These are phyloP conservation scores for Nematodospora anomalae DNA, from an alignment of 1,139 yeast species.

Conservation along the genomic window DNA sequence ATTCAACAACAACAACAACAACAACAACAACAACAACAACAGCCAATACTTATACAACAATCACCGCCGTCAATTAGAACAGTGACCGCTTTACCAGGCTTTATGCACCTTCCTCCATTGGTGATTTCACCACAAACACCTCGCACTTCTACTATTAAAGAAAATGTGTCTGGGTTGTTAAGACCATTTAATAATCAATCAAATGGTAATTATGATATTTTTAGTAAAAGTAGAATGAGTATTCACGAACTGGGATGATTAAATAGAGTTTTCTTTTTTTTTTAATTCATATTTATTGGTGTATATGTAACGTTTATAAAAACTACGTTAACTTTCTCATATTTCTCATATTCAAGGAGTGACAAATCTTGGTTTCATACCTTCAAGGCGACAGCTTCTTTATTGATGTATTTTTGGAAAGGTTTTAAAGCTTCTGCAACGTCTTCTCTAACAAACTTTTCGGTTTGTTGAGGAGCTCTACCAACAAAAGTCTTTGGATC, in stretches of 20 bases:
- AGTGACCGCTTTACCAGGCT: slow-evolving; percentile 5
- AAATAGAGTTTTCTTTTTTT: too few relatives aligned
- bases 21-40: slow-evolving; percentile 2
- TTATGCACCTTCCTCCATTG: slow-evolving; percentile 6
- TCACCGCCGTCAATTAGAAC: background rate
- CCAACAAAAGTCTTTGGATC: slow-evolving; percentile 96
- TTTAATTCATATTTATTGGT: too few relatives aligned
- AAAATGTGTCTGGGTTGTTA: slow-evolving; percentile 6
- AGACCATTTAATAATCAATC: slow-evolving; percentile 5
- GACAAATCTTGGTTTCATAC: too few relatives aligned
- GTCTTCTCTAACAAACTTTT: slow-evolving; percentile 81
- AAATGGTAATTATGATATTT: background rate
- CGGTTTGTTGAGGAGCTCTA: slow-evolving; percentile 98
- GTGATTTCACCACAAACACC: slow-evolving; percentile 5
- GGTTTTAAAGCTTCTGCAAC: slow-evolving; percentile 83
- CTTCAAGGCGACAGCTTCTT: slow-evolving; percentile 57
- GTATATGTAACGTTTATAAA: too few relatives aligned
- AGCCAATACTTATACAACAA: slow-evolving; percentile 1
- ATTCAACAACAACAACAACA: slow-evolving; percentile 1
- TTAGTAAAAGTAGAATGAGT: background rate
- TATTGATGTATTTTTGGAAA: slow-evolving; percentile 57
- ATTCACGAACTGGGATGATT: background rate
- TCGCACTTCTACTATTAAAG: slow-evolving; percentile 5
- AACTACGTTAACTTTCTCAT: too few relatives aligned
- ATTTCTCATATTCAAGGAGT: too few relatives aligned